A percentile compares a stretch with the other conserved stretches of the same genome.
phyloP scores from a whole-genome alignment of 2,329 filamentous ascomycete species.

The Magnaporthales sp. region DNA sequence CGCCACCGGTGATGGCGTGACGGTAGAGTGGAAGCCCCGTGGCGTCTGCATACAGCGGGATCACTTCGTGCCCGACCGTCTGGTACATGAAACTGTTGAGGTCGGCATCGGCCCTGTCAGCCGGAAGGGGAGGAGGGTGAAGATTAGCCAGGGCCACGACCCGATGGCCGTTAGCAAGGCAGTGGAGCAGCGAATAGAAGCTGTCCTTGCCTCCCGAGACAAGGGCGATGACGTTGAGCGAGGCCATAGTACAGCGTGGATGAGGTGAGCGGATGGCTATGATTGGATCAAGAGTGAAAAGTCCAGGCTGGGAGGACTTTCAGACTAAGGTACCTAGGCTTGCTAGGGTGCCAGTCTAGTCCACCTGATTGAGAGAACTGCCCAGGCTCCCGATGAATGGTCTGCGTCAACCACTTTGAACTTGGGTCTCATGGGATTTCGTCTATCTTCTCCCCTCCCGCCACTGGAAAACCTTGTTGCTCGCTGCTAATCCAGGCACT shows the following conservation, averaged over 20 bases:
- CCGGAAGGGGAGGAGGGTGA: constrained; percentile 40
- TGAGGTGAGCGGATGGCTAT: neutral
- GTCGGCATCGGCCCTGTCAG: constrained; percentile 44
- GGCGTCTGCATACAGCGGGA: constrained; percentile 75
- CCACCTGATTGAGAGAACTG: neutral
- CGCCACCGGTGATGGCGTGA: constrained; percentile 62
- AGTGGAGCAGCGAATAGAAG: constrained; percentile 87
- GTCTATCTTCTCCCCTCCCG: neutral
- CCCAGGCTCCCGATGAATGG: neutral
- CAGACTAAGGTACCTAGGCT: neutral
- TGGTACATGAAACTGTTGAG: constrained; percentile 99
- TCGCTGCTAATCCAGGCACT: neutral
- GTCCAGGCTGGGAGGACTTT: neutral
- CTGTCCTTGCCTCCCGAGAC: constrained; percentile 98
- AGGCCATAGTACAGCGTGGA: constrained; percentile 8
- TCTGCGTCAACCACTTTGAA: neutral
- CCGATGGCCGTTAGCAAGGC: constrained; percentile 73
- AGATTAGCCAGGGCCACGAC: constrained; percentile 87
- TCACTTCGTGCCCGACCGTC: constrained; percentile 81
- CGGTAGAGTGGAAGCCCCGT: constrained; percentile 80
- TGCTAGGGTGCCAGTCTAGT: neutral
- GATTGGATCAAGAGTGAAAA: neutral
- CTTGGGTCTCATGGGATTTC: neutral
- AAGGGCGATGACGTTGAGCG: constrained; percentile 74
- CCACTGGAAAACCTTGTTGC: neutral